phyloP scores from a whole-genome alignment of 1,284 basidiomycete genomes.

The Cutaneotrichosporon cyanovorans region DNA sequence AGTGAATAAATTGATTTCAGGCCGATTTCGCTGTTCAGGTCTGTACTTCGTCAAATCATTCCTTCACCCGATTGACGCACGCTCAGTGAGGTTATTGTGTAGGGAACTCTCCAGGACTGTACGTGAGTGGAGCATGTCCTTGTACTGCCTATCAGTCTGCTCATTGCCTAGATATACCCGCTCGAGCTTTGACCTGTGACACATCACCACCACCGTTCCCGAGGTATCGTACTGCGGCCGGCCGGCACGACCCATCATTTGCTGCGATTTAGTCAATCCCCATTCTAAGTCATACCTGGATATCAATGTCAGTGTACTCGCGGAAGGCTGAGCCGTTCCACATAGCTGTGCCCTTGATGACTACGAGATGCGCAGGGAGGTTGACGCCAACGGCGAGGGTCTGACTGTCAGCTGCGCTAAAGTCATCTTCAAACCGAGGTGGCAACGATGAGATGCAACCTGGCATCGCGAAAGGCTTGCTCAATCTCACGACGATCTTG shows the following conservation, averaged over 20 bases:
- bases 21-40: conserved; percentile 86
- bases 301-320: conserved; percentile 46
- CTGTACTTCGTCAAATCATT: conserved; percentile 13
- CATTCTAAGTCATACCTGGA: conserved; percentile 27
- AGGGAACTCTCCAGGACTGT: conserved; percentile 76
- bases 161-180: conserved; percentile 17
- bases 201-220: conserved; percentile 50
- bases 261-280: conserved; percentile 12
- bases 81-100: conserved; percentile 74
- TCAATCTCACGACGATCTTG: conserved; percentile 48
- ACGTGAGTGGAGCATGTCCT: conserved; percentile 40
- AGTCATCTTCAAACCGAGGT: conserved; percentile 40
- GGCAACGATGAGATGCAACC: conserved; percentile 41
- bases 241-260: conserved; percentile 58
- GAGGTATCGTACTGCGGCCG: conserved; percentile 72
- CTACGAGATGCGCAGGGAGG: conserved; percentile 46
- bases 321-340: conserved; percentile 36
- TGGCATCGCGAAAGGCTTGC: conserved; percentile 43
- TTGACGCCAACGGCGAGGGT: conserved; percentile 53
- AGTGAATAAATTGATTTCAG: conserved; percentile 67
- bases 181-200: conserved; percentile 24
- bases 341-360: conserved; percentile 44
- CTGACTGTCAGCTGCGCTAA: conserved; percentile 3
- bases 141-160: conserved; percentile 42
- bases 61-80: conserved; percentile 22